phyloP scores from a whole-genome alignment of 1,284 basidiomycete genomes.

The Irpex sp. region DNA sequence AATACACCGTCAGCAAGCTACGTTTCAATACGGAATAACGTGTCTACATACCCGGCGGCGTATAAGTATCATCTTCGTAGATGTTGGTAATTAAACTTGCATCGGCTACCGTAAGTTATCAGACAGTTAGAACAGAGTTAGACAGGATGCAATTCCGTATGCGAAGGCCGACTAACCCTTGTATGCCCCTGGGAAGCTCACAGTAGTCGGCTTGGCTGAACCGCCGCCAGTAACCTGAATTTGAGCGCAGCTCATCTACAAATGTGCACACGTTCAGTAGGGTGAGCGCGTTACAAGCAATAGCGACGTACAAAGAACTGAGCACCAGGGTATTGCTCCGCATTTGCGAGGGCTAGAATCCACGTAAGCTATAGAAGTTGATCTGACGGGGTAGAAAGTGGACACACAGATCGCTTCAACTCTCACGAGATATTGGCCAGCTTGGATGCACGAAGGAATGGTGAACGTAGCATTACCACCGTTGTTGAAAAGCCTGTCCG shows the following conservation, averaged over 20 bases:
- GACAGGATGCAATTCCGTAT: background rate
- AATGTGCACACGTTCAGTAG: background rate
- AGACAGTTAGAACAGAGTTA: background rate
- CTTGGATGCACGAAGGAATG: constrained; percentile 25
- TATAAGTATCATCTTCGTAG: constrained; percentile 17
- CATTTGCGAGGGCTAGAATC: constrained; percentile 11
- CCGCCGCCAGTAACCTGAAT: constrained; percentile 50
- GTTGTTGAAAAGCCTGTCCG: constrained; percentile 40
- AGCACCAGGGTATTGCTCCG: constrained; percentile 40
- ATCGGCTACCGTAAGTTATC: background rate
- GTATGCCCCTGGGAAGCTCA: constrained; percentile 50
- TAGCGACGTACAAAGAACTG: constrained; percentile 36
- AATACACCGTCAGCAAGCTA: background rate
- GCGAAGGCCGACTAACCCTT: background rate
- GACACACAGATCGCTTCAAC: constrained; percentile 18
- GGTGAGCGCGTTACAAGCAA: background rate
- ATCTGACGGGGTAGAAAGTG: background rate
- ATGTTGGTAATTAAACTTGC: constrained; percentile 8
- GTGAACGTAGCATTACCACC: constrained; percentile 39
- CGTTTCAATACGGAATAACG: background rate
- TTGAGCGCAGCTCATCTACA: constrained; percentile 51
- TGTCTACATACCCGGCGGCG: constrained; percentile 16
- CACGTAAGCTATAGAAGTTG: background rate
- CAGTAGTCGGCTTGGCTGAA: constrained; percentile 39
- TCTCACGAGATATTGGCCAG: constrained; percentile 21